Base-by-base conservation (phyloP, 768 basidiomycete species). In the Mycena floridula region DNA sequence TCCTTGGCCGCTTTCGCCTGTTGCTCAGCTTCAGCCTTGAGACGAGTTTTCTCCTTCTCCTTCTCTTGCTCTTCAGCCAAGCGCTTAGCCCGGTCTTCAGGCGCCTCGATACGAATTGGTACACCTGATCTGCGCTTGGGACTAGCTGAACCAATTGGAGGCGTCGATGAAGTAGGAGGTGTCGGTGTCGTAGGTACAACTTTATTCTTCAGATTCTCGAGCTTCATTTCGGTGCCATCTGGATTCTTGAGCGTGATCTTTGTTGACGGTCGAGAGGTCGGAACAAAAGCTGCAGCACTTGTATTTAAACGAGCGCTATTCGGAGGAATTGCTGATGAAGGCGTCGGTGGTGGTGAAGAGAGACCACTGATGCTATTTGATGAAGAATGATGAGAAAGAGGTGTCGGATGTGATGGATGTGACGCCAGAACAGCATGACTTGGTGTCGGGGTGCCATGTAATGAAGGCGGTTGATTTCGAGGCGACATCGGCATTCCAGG, bases 291-390 rank as follows among this genome's bases (percentile, higher is more conserved):
- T 45, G 62, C 72, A 3, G 87, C 85, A 54, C 70, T 72, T 3
- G 77, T 75, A 55, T 81, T 87, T 40, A 89, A 69, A 11, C 75
- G 70, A 50, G 61, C 71, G 7, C n/a, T n/a, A n/a, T n/a, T n/a
- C n/a, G n/a, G n/a, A n/a, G n/a, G n/a, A n/a, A n/a, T n/a, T n/a
- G 72, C 58, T 2, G 80, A 67, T 1, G 79, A 74, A 2, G 82
- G 86, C 5, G 87, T 85, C 2, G 83, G 74, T 20, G 81, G 81
- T 2, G 85, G 81, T 4, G 83, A 82, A 0, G 82, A 75, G 9
- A 83, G 64, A 16, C 68, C 60, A 35, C 61, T 62, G 21, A 76
- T 66, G 48, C 65, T 73, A 42, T 66, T 69, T 7, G 82, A 68
- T 21, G 66, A 63, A 25, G 69, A 63, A 37, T 67, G n/a, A n/a